Conservation (phyloP, 441 rosid genomes). For the Raphanus hybrid region DNA sequence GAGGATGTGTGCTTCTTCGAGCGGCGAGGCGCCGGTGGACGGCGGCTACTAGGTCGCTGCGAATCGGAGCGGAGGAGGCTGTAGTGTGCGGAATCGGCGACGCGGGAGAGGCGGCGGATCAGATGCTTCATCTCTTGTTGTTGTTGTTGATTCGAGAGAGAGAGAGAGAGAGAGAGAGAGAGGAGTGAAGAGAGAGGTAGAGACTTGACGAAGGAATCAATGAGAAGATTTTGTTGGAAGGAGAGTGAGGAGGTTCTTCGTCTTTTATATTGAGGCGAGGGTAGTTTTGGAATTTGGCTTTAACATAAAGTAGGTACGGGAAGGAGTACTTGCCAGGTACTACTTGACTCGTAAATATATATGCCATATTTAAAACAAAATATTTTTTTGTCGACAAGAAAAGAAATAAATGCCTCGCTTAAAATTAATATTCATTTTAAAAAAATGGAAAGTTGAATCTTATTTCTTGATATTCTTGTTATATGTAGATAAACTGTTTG, state of each 20-base stretch:
- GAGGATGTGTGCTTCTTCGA: slow-evolving; percentile 20
- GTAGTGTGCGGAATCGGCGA: slow-evolving; percentile 84
- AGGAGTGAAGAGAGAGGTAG: slow-evolving; percentile 3
- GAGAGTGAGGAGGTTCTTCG: neutral
- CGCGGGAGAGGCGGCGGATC: slow-evolving; percentile 41
- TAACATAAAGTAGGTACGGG: slow-evolving; percentile 31
- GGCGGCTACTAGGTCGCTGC: slow-evolving; percentile 19
- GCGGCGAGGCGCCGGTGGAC: slow-evolving; percentile 23
- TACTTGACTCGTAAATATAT: slow-evolving; percentile 23
- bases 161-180: neutral
- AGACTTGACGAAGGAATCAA: slow-evolving; percentile 4
- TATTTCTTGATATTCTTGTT: neutral
- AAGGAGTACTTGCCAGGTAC: slow-evolving; percentile 48
- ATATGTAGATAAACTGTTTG: neutral
- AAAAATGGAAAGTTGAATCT: neutral
- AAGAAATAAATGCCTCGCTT: too few species aligned
- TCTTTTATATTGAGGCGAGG: slow-evolving; percentile 27
- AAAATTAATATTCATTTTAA: too few species aligned
- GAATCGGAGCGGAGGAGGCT: slow-evolving; percentile 67
- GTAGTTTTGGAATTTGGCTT: slow-evolving; percentile 8
- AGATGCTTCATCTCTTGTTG: slow-evolving; percentile 4
- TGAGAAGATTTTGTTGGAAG: slow-evolving; percentile 20
- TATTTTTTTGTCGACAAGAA: too few species aligned
- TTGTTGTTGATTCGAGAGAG: neutral
- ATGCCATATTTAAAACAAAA: neutral